Evolutionary conservation across 2,329 filamentous ascomycete species (phyloP).

Genomic region (Diaporthe amygdali): DNA sequence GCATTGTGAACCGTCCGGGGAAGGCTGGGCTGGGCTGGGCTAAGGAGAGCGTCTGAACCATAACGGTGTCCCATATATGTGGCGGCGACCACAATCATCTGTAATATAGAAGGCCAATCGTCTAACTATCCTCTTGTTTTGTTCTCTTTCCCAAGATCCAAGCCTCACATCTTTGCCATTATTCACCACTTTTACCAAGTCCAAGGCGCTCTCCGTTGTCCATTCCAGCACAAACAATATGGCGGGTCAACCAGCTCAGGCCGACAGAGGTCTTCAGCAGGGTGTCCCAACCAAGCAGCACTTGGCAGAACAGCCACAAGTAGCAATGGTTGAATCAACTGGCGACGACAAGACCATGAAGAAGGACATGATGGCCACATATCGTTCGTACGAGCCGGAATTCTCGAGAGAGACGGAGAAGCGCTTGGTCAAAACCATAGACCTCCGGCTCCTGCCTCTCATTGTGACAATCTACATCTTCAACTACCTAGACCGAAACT

Average conservation of each 20-base stretch:
- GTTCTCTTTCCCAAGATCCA: too few relatives aligned
- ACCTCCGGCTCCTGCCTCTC: constrained; percentile 25
- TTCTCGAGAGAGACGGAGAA: background rate
- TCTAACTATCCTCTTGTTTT: too few relatives aligned
- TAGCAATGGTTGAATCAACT: background rate
- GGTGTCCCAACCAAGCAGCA: background rate
- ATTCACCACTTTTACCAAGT: background rate
- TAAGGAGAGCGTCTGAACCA: background rate
- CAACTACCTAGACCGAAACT: constrained; percentile 45
- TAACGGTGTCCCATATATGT: background rate
- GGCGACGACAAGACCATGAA: background rate
- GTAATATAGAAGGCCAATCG: too few relatives aligned
- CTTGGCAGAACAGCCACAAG: background rate
- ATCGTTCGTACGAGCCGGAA: background rate
- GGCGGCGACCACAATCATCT: background rate
- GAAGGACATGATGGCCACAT: background rate
- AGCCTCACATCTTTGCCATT: background rate
- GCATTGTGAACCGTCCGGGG: background rate
- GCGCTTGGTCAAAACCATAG: background rate
- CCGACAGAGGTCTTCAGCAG: background rate
- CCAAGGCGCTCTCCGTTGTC: background rate
- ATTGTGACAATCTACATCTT: constrained; percentile 43
- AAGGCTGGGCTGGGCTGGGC: background rate
- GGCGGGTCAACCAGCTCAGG: background rate
- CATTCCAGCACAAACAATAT: background rate